Evolutionary conservation across 805 yeast species (phyloP), one percentile per base, ranked within the genome.

Genomic region (Lachancea dasiensis): DNA sequence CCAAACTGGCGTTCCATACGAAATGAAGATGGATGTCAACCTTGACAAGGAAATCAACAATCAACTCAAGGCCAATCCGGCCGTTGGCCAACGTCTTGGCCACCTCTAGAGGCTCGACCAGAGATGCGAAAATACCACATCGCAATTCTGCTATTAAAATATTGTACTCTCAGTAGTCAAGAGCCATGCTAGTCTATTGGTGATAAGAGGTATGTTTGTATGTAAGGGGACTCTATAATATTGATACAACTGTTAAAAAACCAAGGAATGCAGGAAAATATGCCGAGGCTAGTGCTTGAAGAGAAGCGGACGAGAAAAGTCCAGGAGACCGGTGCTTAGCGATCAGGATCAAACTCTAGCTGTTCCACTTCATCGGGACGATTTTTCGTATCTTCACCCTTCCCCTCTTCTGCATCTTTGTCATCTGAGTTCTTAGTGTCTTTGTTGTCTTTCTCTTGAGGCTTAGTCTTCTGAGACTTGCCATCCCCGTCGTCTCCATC

Each of bases 291-390:
- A n/a, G n/a, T n/a, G n/a, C n/a, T n/a, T n/a, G n/a, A n/a, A n/a
- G n/a, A n/a, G n/a, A n/a, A n/a, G n/a, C n/a, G n/a, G 10, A 10
- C 24, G 24, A 22, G 24, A 10, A 10, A 8, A 22, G 7, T 7
- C 24, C 7, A 22, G 10, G 9, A 6, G 32, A 16, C 11, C 4
- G 9, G 10, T 14, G 15, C 13, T 34, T 31, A 34, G 18, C 24
- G 24, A 30, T 36, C 39, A 7, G 39, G 39, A 28, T 36, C 31
- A 27, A 36, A 36, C 5, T 36, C 34, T n/a, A 36, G 34, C 18
- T 29, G 39, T 14, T 36, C 34, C 13, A 25, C 34, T 15, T 24
- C 39, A 8, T 34, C 30, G 9, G 37, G 31, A 17, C 27, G 15
- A 7, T 34, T 34, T 7, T 34, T 27, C 17, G 23, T 10, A 4